Conservation (phyloP, 192 early-diverging fungal species). For the Diversispora eburnea region DNA sequence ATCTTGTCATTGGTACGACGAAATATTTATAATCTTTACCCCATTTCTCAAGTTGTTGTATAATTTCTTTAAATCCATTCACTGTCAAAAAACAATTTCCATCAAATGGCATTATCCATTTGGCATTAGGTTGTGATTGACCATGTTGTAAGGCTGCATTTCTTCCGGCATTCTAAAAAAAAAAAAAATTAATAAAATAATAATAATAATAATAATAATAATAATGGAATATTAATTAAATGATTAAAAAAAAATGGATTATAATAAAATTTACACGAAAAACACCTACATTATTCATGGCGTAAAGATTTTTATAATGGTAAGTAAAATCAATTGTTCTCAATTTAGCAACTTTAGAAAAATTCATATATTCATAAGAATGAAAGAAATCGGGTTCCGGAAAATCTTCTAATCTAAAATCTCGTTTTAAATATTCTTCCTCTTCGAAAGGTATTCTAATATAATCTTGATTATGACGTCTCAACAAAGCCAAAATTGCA, state of each 20-base stretch:
- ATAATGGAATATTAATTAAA: neutral
- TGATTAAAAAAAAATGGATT: conserved; percentile 25
- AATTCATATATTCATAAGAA: conserved; percentile 55
- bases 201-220: conserved; percentile 11
- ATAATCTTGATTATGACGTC: conserved; percentile 51
- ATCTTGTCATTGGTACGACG: conserved; percentile 58
- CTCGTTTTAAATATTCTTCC: conserved; percentile 50
- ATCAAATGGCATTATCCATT: conserved; percentile 64
- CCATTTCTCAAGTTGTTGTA: conserved; percentile 39
- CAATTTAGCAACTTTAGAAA: conserved; percentile 55
- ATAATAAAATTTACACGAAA: neutral
- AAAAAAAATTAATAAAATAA: conserved; percentile 8
- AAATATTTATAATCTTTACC: conserved; percentile 55
- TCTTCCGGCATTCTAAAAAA: conserved; percentile 56
- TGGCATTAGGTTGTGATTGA: conserved; percentile 41
- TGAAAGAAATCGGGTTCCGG: conserved; percentile 60
- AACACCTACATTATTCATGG: conserved; percentile 61
- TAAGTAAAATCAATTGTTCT: conserved; percentile 59
- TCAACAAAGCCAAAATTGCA: conserved; percentile 50
- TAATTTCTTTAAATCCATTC: conserved; percentile 54
- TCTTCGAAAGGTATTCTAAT: conserved; percentile 53
- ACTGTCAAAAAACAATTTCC: conserved; percentile 59
- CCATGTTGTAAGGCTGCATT: conserved; percentile 55
- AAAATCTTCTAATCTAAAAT: conserved; percentile 60
- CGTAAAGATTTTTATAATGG: conserved; percentile 62